Conservation (phyloP, 768 basidiomycete genomes). For the Pholiota molesta region DNA sequence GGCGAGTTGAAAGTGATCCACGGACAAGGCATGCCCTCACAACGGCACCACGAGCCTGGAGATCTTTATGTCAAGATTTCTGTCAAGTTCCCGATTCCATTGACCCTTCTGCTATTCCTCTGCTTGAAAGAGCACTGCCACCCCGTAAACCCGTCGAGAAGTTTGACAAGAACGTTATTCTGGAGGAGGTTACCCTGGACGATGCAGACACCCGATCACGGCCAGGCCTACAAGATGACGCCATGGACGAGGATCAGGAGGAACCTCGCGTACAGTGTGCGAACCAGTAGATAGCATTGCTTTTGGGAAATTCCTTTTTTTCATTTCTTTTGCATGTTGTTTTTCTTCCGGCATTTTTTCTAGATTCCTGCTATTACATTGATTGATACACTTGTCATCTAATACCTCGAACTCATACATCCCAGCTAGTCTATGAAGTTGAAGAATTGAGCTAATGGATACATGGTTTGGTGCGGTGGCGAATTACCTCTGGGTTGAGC, state of each 20-base stretch:
- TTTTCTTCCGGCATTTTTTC: conserved; percentile 28
- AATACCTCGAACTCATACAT: conserved; percentile 41
- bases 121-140: conserved; percentile 86
- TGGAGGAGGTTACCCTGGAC: conserved; percentile 87
- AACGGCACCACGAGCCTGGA: conserved; percentile 95
- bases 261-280: conserved; percentile 96
- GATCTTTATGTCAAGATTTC: conserved; percentile 88
- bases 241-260: conserved; percentile 94
- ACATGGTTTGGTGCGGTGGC: background rate
- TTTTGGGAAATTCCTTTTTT: conserved; percentile 12
- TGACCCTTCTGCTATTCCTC: conserved; percentile 62
- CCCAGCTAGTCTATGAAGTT: conserved; percentile 47
- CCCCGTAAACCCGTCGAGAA: conserved; percentile 69
- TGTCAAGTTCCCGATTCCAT: conserved; percentile 87
- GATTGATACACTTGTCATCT: conserved; percentile 40
- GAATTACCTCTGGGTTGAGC: conserved; percentile 71
- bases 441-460: conserved; percentile 8
- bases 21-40: conserved; percentile 98
- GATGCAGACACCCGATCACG: conserved; percentile 74
- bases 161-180: conserved; percentile 62
- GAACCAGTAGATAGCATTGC: conserved; percentile 59
- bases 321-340: conserved; percentile 16
- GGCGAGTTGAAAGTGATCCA: conserved; percentile 89
- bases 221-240: conserved; percentile 62
- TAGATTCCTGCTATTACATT: conserved; percentile 34